These are phyloP conservation scores for Chlorencoelia australis DNA, from an alignment of 2,329 filamentous ascomycete species.

Conservation along the genomic window DNA sequence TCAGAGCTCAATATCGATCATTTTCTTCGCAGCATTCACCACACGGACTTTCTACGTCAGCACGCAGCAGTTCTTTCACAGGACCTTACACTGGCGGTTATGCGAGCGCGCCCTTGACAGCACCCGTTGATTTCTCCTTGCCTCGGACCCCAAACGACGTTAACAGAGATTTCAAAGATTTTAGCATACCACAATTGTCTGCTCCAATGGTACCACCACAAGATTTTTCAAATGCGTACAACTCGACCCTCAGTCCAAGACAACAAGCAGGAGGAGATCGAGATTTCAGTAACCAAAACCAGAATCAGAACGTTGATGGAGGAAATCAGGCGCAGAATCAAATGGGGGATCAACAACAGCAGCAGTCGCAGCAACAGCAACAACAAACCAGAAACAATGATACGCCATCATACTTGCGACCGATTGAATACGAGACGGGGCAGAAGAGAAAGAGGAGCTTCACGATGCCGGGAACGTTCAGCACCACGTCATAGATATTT, in stretches of 20 bases:
- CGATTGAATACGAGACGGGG: constrained; percentile 18
- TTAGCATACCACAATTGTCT: constrained; percentile 44
- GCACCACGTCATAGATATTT: constrained; percentile 3
- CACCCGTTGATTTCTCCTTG: constrained; percentile 42
- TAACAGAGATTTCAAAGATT: constrained; percentile 33
- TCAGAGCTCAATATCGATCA: constrained; percentile 36
- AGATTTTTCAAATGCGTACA: constrained; percentile 34
- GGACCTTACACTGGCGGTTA: constrained; percentile 39
- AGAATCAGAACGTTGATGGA: constrained; percentile 14
- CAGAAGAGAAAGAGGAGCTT: constrained; percentile 25
- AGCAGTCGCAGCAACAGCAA: constrained; percentile 8
- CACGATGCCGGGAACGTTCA: constrained; percentile 18
- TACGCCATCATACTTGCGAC: constrained; percentile 18
- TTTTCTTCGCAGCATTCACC: constrained; percentile 24
- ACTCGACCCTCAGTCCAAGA: constrained; percentile 15
- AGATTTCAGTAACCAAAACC: constrained; percentile 12
- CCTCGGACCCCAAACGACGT: constrained; percentile 34
- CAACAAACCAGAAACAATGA: constrained; percentile 17
- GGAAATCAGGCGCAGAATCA: constrained; percentile 12
- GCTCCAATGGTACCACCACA: constrained; percentile 42
- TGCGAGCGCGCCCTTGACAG: constrained; percentile 43
- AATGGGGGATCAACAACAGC: constrained; percentile 6
- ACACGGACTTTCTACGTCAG: constrained; percentile 14
- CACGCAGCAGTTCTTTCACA: constrained; percentile 29
- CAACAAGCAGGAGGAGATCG: constrained; percentile 14